Evolutionary conservation across 1,284 basidiomycete species (phyloP).

Genomic region (Melanopsichium pennsylvanicum): DNA sequence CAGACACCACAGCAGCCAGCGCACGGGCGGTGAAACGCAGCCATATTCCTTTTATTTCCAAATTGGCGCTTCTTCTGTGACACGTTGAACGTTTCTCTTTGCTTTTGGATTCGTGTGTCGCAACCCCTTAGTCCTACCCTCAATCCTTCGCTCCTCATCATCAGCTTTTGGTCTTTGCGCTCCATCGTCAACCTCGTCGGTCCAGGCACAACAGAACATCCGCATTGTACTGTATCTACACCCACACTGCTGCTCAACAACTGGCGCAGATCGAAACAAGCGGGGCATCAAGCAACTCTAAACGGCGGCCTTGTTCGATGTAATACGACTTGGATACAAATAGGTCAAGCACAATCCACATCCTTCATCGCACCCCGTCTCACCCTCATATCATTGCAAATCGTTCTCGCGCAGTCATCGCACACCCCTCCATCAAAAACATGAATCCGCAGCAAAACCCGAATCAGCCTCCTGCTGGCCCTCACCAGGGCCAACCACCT

Average conservation of each 20-base stretch:
- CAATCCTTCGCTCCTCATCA: not conserved
- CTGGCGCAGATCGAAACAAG: too few species aligned
- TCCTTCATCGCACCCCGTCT: too few species aligned
- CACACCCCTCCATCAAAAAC: not conserved
- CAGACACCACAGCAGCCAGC: conserved; percentile 6
- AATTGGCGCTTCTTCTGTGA: not conserved
- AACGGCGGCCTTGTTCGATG: too few species aligned
- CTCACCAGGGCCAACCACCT: conserved; percentile 18
- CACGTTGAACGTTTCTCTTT: conserved; percentile 3
- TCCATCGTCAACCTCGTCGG: not conserved
- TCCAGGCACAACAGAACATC: too few species aligned
- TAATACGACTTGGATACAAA: too few species aligned
- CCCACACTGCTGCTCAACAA: too few species aligned
- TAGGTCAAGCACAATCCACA: too few species aligned
- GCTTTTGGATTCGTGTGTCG: not conserved
- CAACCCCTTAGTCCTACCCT: not conserved
- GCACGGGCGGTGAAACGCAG: conserved; percentile 15
- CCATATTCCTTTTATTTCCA: not conserved
- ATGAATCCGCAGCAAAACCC: conserved; percentile 32
- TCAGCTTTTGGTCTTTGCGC: not conserved
- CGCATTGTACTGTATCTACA: too few species aligned
- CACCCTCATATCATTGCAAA: too few species aligned
- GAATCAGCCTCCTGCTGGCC: conserved; percentile 6
- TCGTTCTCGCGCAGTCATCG: not conserved
- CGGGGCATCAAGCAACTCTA: too few species aligned